A percentile compares a stretch with the other conserved stretches of the same genome.
These are phyloP conservation scores for Dionaea muscipula DNA, from an alignment of 179 eudicot species.

Conservation along the genomic window DNA sequence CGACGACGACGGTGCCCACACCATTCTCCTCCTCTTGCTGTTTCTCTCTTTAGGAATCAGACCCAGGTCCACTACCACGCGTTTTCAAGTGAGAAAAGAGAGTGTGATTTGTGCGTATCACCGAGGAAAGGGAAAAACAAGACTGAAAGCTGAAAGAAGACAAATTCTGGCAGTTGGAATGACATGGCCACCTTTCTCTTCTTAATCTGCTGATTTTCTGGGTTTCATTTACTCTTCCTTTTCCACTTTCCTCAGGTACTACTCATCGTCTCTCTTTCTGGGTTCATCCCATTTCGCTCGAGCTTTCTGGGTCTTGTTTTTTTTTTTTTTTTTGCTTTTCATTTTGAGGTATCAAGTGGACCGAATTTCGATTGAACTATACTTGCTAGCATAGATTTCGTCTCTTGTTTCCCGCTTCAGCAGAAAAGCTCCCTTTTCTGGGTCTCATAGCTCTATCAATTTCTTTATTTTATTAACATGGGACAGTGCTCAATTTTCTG, in stretches of 20 bases:
- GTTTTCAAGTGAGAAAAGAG: slow-evolving; percentile 3
- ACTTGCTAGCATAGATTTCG: neutral
- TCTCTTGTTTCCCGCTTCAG: no score
- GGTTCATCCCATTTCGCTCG: neutral
- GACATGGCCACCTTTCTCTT: slow-evolving; percentile 6
- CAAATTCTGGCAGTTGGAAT: slow-evolving; percentile 10
- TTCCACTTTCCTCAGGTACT: slow-evolving; percentile 15
- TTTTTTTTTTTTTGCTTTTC: neutral
- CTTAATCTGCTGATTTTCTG: slow-evolving; percentile 7
- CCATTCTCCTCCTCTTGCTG: neutral
- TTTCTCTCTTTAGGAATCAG: slow-evolving; percentile 9
- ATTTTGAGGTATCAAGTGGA: neutral
- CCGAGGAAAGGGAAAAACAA: neutral
- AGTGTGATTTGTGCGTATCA: neutral
- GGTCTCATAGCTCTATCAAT: neutral
- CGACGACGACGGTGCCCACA: no score
- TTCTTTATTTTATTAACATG: slow-evolving; percentile 9
- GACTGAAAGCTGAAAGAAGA: slow-evolving; percentile 10
- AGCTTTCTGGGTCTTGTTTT: neutral
- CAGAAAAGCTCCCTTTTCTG: no score
- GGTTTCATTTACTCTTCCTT: slow-evolving; percentile 5
- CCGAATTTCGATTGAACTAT: neutral
- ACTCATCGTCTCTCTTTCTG: slow-evolving; percentile 1
- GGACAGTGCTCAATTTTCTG: neutral
- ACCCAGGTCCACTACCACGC: no score